Percentiles rank a stretch among this genome's conserved stretches.
These are phyloP conservation scores for Colletotrichum sp. DNA, from an alignment of 2,329 filamentous ascomycete genomes.

Conservation along the genomic window DNA sequence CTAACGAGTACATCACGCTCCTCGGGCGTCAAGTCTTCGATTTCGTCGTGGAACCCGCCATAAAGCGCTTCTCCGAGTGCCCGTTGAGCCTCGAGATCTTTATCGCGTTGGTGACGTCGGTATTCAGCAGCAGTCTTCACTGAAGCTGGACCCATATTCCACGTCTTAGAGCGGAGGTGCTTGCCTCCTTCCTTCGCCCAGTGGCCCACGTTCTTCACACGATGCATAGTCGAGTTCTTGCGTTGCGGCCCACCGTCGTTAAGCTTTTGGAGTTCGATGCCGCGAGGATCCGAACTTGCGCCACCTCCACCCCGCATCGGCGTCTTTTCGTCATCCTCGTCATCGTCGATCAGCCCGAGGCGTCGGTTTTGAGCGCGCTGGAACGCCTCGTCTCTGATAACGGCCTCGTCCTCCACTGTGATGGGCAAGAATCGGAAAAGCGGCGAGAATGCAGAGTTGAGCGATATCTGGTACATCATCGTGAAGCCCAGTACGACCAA, in stretches of 20 bases:
- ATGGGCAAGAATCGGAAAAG: conserved; percentile 90
- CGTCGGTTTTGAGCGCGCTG: conserved; percentile 76
- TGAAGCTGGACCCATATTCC: conserved; percentile 38
- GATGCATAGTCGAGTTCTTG: conserved; percentile 47
- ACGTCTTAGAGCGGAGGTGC: conserved; percentile 50
- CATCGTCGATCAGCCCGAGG: conserved; percentile 63
- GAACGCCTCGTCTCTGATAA: conserved; percentile 89
- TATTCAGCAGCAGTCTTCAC: conserved; percentile 52
- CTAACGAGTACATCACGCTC: conserved; percentile 86
- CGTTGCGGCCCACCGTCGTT: conserved; percentile 28
- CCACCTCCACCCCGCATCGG: conserved; percentile 42
- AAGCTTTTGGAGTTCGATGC: conserved; percentile 40
- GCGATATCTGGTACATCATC: conserved; percentile 75
- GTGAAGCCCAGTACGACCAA: conserved; percentile 77
- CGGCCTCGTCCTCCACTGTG: conserved; percentile 93
- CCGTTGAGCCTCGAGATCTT: conserved; percentile 75
- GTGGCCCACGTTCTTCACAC: conserved; percentile 51
- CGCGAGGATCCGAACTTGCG: conserved; percentile 26
- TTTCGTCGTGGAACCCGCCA: conserved; percentile 86
- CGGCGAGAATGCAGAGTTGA: conserved; percentile 85
- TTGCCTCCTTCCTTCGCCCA: conserved; percentile 56
- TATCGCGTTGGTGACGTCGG: conserved; percentile 52
- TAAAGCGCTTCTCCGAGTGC: conserved; percentile 83
- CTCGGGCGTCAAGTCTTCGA: conserved; percentile 91
- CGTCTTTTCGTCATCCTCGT: conserved; percentile 50